phyloP scores from a whole-genome alignment of 2,329 filamentous ascomycete genomes.

The Colletotrichum paranaense region DNA sequence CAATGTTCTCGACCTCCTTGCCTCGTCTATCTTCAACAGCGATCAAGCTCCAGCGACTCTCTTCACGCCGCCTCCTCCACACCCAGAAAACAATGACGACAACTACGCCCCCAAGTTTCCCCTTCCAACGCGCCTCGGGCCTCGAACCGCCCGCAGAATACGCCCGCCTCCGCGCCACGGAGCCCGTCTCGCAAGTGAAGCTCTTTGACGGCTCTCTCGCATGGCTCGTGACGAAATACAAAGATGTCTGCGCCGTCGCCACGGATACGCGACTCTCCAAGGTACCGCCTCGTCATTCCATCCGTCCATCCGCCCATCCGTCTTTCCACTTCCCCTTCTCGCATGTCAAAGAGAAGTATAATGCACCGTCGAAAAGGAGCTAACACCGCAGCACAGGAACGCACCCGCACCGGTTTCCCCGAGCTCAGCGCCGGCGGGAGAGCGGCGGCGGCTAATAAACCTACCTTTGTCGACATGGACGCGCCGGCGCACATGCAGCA shows the following conservation, averaged over 20 bases:
- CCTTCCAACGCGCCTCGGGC: constrained; percentile 51
- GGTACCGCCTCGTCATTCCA: constrained; percentile 38
- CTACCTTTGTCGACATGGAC: constrained; percentile 65
- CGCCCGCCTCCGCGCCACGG: constrained; percentile 52
- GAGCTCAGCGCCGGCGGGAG: constrained; percentile 59
- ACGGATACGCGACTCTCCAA: constrained; percentile 60
- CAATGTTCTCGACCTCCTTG: not conserved
- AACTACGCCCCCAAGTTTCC: constrained; percentile 45
- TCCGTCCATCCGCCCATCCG: too few species aligned
- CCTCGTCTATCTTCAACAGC: not conserved
- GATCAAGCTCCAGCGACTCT: not conserved
- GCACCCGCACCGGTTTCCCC: constrained; percentile 56
- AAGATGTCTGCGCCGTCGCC: constrained; percentile 56
- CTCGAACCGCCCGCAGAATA: constrained; percentile 57
- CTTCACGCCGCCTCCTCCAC: not conserved
- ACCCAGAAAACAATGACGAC: not conserved
- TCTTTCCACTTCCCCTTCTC: too few species aligned
- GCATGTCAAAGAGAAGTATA: not conserved
- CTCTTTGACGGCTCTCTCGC: constrained; percentile 59
- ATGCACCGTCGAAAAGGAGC: too few species aligned
- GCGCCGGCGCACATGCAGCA: constrained; percentile 59
- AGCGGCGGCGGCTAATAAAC: constrained; percentile 58
- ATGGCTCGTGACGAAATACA: constrained; percentile 61
- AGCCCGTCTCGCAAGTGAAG: constrained; percentile 56
- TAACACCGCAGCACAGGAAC: constrained; percentile 42